Base-by-base conservation (phyloP, 805 yeast species). In the Pichia kluyveri region DNA sequence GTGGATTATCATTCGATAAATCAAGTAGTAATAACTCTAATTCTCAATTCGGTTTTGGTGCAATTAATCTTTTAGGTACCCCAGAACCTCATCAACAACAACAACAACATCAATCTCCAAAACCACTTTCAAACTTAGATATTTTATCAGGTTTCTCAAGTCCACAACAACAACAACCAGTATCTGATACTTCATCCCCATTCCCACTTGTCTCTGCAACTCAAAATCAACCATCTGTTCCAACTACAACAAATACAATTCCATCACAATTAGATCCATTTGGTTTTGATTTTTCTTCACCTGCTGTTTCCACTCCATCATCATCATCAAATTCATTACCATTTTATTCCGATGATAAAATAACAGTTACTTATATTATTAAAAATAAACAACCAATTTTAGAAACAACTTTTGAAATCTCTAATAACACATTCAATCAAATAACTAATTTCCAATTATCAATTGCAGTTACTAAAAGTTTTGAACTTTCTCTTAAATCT, bases 1-100 rank as follows among this genome's bases (percentile, higher is more conserved):
- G 82, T 31, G 75, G 82, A 43, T 71, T 86, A 50, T 75, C 86
- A 2, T 76, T 83, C 32, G 51, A 49, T 23, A 54, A 54, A 10
- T 17, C 71, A 28, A 54, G 61, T 47, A 58, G 71, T 41, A 50
- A 43, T 34, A 50, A 44, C 23, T n/a, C 44, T 12, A 42, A 34
- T 45, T 47, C 51, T 18, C 45, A 54, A 18, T 49, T 49, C 17
- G 60, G 57, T 18, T 48, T 60, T 26, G 63, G 69, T 41, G 62
- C 67, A 12, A 63, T 64, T 41, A 59, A 60, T 23, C 56, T 62
- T n/a, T 56, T 60, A n/a, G 53, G 62, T 14, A 55, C 69, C 8
- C 62, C 69, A 10, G 54, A 48, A 40, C 58, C 60, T 8, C 54
- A 23, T 4, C 26, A 23, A 23, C 26, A 23, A 23, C 26, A 57